These are phyloP conservation scores for Albugo candida DNA, from an alignment of 352 stramenopile genomes.

Conservation along the genomic window DNA sequence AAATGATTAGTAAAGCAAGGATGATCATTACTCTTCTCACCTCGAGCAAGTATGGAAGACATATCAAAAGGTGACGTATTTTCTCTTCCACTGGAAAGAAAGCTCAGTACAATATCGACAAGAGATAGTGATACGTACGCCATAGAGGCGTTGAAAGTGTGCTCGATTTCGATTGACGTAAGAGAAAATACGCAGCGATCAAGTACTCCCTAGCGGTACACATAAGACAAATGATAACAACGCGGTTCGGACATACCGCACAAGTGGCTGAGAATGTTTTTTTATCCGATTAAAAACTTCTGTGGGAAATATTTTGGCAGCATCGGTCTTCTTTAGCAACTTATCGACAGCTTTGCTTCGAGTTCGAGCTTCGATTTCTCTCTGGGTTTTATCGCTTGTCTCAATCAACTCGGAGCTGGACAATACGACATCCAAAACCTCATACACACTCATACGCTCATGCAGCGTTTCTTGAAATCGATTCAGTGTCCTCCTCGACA, in stretches of 20 bases:
- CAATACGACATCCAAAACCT: conserved; percentile 56
- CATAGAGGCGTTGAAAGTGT: conserved; percentile 44
- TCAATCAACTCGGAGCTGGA: conserved; percentile 51
- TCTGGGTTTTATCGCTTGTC: conserved; percentile 18
- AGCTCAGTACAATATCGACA: neutral
- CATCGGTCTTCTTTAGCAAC: conserved; percentile 66
- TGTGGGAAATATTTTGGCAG: conserved; percentile 27
- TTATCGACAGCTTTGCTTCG: conserved; percentile 55
- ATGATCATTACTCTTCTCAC: conserved; percentile 8
- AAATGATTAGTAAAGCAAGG: conserved; percentile 1
- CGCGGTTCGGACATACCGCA: conserved; percentile 9
- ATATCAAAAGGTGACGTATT: conserved; percentile 42
- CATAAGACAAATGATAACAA: neutral
- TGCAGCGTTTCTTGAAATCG: conserved; percentile 28
- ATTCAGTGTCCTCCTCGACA: conserved; percentile 24
- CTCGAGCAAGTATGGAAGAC: conserved; percentile 59
- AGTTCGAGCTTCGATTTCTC: conserved; percentile 21
- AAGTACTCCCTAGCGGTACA: conserved; percentile 36
- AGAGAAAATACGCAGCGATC: conserved; percentile 60
- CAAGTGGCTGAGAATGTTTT: conserved; percentile 50
- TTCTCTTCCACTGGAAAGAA: conserved; percentile 27
- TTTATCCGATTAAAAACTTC: conserved; percentile 51
- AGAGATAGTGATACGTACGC: conserved; percentile 13
- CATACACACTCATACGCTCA: conserved; percentile 63
- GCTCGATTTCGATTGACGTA: conserved; percentile 43